Evolutionary conservation across 2,329 filamentous ascomycete genomes (phyloP), one percentile per base, ranked within the genome.

Genomic region (Escovopsis weberi): DNA sequence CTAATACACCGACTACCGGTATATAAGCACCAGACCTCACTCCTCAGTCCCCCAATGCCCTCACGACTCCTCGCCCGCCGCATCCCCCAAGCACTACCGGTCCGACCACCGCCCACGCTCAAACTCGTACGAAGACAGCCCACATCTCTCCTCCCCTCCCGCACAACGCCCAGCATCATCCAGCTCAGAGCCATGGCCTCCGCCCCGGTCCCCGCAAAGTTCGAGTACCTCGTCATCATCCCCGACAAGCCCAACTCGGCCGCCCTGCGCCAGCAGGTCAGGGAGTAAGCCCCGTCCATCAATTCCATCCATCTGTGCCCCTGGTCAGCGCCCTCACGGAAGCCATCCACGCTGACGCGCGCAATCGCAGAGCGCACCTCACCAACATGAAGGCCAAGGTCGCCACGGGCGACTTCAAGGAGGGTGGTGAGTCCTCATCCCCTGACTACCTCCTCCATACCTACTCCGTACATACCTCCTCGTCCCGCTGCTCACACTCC

Each of bases 181-280:
- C 37, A 37, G 8, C 30, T 47, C 42, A 51, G 53, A 45, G 52
- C 51, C 48, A 61, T 61, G 59, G 48, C 59, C 19, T 47, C 58
- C 23, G 39, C 51, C 30, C n/a, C n/a, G n/a, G n/a, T n/a, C 26
- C 37, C 49, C 23, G 52, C 50, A 33, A 72, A 70, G 55, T 70
- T 64, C 47, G 78, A 84, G 59, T 86, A 78, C 67, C 70, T 86
- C 33, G 78, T 80, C 51, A 67, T 85, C 45, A 56, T 84, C 33
- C 81, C 78, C 11, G 81, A 85, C 59, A 74, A 77, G 58, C 70
- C 77, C 2, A 76, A 72, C 35, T 66, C 60, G 18, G 61, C 70
- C 45, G 68, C 68, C 49, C 81, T 80, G 67, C 68, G 81, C 43
- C 61, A 83, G 26, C 72, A 76, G 50, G 68, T 78, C 38, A 67